A percentile compares a stretch with the other conserved stretches of the same genome.
Conservation (phyloP, 805 yeast species). For the Ogataea pilisensis region DNA sequence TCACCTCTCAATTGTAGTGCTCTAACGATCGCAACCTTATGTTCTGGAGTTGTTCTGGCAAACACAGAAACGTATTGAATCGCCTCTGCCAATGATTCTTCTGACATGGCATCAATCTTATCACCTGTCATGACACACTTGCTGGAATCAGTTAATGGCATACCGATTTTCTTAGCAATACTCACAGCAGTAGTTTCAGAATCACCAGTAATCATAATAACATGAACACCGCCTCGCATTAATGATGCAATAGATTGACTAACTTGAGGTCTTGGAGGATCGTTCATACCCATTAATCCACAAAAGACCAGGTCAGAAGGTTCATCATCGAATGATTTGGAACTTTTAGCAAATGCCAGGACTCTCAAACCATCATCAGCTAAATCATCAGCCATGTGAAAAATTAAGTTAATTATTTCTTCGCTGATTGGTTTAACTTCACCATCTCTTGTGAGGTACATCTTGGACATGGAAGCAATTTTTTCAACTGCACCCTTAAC, state of each 20-base stretch:
- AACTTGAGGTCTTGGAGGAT: slow-evolving; percentile 94
- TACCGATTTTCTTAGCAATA: slow-evolving; percentile 87
- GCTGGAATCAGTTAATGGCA: slow-evolving; percentile 63
- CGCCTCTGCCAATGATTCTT: slow-evolving; percentile 66
- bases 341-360: slow-evolving; percentile 67
- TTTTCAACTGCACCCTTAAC: slow-evolving; percentile 92
- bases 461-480: slow-evolving; percentile 56
- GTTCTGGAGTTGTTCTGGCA: slow-evolving; percentile 95
- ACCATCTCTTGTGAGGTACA: slow-evolving; percentile 56
- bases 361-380: slow-evolving; percentile 87
- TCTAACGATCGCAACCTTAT: slow-evolving; percentile 82
- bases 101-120: slow-evolving; percentile 68
- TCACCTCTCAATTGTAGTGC: slow-evolving; percentile 90
- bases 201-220: slow-evolving; percentile 98
- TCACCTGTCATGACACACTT: slow-evolving; percentile 82
- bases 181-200: slow-evolving; percentile 80
- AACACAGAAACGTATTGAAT: slow-evolving; percentile 82
- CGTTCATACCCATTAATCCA: slow-evolving; percentile 94
- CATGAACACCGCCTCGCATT: slow-evolving; percentile 90
- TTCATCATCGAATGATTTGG: slow-evolving; percentile 34
- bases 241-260: slow-evolving; percentile 67
- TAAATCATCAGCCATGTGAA: slow-evolving; percentile 54
- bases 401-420: slow-evolving; percentile 43
- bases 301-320: slow-evolving; percentile 67
- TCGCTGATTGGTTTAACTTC: slow-evolving; percentile 55